Evolutionary conservation across 2,329 filamentous ascomycete genomes (phyloP).

Genomic region (Thermothelomyces thermophilus): DNA sequence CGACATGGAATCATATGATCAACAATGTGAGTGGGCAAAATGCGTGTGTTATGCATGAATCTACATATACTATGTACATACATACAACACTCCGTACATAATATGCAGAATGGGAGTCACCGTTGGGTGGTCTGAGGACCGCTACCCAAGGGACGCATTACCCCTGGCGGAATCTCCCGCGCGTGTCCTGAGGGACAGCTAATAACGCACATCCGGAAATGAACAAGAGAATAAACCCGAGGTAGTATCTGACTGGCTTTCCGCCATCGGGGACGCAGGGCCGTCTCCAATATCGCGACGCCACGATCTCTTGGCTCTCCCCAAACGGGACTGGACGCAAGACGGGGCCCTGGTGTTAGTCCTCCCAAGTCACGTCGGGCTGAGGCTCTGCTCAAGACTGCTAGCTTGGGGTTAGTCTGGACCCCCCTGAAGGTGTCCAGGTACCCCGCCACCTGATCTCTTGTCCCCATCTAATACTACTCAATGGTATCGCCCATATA

Average conservation of each 20-base stretch:
- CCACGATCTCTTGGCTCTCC: slow-evolving; percentile 9
- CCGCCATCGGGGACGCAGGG: neutral
- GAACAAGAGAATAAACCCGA: neutral
- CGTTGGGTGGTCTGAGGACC: too few species aligned
- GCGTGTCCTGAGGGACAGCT: too few species aligned
- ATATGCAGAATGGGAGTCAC: too few species aligned
- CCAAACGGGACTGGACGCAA: neutral
- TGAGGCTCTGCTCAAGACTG: slow-evolving; percentile 10
- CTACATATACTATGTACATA: too few species aligned
- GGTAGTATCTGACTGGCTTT: neutral
- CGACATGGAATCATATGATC: too few species aligned
- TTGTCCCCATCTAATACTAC: neutral
- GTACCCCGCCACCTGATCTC: neutral
- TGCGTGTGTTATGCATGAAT: too few species aligned
- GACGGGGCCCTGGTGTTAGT: neutral
- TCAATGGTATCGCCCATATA: too few species aligned
- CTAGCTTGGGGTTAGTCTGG: neutral
- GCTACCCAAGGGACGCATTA: too few species aligned
- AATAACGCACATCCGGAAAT: neutral
- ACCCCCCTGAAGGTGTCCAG: neutral
- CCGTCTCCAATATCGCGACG: neutral
- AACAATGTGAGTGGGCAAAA: too few species aligned
- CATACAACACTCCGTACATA: too few species aligned
- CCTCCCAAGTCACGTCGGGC: neutral
- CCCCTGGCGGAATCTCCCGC: too few species aligned